Evolutionary conservation across 2,329 filamentous ascomycete species (phyloP).

Genomic region (Trichoderma asperellum): DNA sequence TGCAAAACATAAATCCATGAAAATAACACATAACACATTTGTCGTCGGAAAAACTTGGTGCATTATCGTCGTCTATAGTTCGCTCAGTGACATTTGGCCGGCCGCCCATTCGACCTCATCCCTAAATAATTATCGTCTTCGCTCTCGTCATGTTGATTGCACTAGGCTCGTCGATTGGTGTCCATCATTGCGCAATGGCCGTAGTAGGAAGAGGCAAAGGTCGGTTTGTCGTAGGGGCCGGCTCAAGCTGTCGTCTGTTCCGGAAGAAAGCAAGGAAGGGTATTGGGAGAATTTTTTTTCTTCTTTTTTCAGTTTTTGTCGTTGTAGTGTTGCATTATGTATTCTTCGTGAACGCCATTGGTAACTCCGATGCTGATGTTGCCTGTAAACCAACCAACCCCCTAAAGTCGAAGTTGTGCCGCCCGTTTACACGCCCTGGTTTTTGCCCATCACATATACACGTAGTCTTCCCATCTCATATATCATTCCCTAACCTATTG

Average conservation of each 20-base stretch:
- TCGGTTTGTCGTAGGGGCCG: background rate
- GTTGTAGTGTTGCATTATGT: constrained; percentile 21
- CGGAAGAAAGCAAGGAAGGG: background rate
- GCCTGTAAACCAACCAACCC: constrained; percentile 32
- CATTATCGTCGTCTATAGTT: constrained; percentile 20
- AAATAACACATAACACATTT: constrained; percentile 9
- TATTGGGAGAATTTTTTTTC: background rate
- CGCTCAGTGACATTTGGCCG: background rate
- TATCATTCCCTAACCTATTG: constrained; percentile 12
- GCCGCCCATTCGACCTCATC: background rate
- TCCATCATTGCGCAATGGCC: background rate
- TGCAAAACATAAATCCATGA: constrained; percentile 20
- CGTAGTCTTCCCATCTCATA: constrained; percentile 22
- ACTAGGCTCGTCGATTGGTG: background rate
- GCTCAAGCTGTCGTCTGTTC: constrained; percentile 1
- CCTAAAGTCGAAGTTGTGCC: constrained; percentile 25
- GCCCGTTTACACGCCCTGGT: constrained; percentile 26
- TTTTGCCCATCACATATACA: constrained; percentile 33
- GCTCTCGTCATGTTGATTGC: background rate
- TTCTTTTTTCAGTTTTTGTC: background rate
- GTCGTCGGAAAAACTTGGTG: constrained; percentile 14
- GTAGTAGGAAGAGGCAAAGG: background rate
- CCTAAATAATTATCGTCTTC: background rate
- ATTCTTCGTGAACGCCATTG: constrained; percentile 31
- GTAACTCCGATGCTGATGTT: constrained; percentile 43